Conservation (phyloP, 2,329 filamentous ascomycete species). For the Aspergillus piperis region DNA sequence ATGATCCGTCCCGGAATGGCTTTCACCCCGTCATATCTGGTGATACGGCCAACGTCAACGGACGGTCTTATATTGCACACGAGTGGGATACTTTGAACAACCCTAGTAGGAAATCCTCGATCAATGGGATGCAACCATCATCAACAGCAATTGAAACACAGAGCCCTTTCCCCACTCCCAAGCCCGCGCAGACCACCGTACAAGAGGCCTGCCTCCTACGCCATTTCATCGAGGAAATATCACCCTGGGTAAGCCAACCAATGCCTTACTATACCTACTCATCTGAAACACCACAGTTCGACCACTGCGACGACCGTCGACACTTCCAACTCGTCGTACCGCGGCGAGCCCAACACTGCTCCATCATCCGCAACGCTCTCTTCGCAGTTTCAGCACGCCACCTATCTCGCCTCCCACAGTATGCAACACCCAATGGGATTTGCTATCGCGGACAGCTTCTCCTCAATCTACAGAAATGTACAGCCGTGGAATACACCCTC, state of each 20-base stretch:
- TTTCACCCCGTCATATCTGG: too few relatives aligned
- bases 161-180: not conserved
- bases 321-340: slow-evolving; percentile 26
- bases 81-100: too few relatives aligned
- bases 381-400: slow-evolving; percentile 28
- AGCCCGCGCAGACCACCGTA: not conserved
- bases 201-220: slow-evolving; percentile 25
- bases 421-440: slow-evolving; percentile 19
- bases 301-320: slow-evolving; percentile 23
- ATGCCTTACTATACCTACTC: not conserved
- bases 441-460: slow-evolving; percentile 21
- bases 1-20: too few relatives aligned
- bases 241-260: slow-evolving; percentile 22
- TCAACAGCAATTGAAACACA: too few relatives aligned
- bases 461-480: slow-evolving; percentile 16
- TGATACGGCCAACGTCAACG: too few relatives aligned
- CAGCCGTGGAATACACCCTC: slow-evolving; percentile 26
- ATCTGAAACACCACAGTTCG: slow-evolving; percentile 17
- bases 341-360: slow-evolving; percentile 20
- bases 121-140: not conserved
- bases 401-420: slow-evolving; percentile 23
- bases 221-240: slow-evolving; percentile 30
- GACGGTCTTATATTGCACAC: too few relatives aligned
- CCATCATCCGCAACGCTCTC: slow-evolving; percentile 25
- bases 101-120: too few relatives aligned